Evolutionary conservation across 1,139 yeast species (phyloP), one percentile per base, ranked within the genome.

Genomic region (Magnusiomyces magnusii): DNA sequence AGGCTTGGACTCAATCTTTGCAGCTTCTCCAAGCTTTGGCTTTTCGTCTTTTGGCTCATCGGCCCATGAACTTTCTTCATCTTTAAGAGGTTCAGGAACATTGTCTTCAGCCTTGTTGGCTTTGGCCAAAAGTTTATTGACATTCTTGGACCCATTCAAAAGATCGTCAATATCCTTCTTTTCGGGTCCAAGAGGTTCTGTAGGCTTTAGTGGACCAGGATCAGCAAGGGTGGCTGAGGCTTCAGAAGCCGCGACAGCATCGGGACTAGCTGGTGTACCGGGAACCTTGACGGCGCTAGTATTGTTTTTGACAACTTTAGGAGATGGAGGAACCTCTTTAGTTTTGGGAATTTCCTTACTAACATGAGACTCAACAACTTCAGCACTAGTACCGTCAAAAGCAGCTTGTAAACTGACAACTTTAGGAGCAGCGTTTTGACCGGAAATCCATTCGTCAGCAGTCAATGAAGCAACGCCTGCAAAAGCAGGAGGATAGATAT

Each of bases 401-500:
- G 91, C 67, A 3, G 89, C 81, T 68, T 81, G 86, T 86, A 95
- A 82, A 51, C 85, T 82, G 68, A 89, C 77, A 63, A 91, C 76
- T 59, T 88, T 76, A n/a, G 99, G 98, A 61, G 83, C 83, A 39
- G 86, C 85, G 39, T 80, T 79, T 71, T 90, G 85, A 42, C 97
- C 98, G 34, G 72, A 74, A 60, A 85, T 79, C 87, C 91, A 93
- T 65, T 91, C 97, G 1, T 77, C 81, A 1, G 96, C 92, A 28
- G 84, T 71, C 63, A 90, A 73, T 0, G 97, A 95, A 1, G 97
- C 86, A 66, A 82, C 79, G 51, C 77, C 80, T 2, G 96, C 85
- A 42, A 95, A 95, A 47, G 95, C 89, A 71, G 87, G 96, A 2
- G 97, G 97, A 70, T 86, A 93, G 58, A 93, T 90, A 68, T 92